A percentile compares a stretch with the other conserved stretches of the same genome.
Evolutionary conservation across 2,329 filamentous ascomycete species (phyloP).

Genomic region (Pseudopyrenochaeta lycopersici): DNA sequence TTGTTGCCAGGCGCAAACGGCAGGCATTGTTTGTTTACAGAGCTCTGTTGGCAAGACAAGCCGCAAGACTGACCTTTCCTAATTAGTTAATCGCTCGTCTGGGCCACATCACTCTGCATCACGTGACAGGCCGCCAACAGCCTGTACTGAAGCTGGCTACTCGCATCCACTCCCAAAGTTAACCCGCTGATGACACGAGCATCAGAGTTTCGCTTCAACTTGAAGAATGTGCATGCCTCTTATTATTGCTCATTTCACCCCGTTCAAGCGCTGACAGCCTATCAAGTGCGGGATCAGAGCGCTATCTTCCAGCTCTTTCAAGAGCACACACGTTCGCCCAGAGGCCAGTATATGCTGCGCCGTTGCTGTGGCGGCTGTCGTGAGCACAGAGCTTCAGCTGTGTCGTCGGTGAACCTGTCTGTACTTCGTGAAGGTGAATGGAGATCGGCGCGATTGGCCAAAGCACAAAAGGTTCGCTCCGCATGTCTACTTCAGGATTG

Average conservation of each 20-base stretch:
- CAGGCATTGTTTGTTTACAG: slow-evolving; percentile 22
- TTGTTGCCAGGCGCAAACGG: too few relatives aligned
- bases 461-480: slow-evolving; percentile 4
- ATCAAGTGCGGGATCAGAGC: slow-evolving; percentile 4
- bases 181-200: not conserved
- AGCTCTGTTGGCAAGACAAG: slow-evolving; percentile 8
- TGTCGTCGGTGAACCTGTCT: slow-evolving; percentile 2
- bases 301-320: slow-evolving; percentile 7
- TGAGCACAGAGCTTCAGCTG: slow-evolving; percentile 23
- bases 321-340: not conserved
- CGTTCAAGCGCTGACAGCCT: slow-evolving; percentile 6
- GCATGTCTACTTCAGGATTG: slow-evolving; percentile 5
- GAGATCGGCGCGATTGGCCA: slow-evolving; percentile 14
- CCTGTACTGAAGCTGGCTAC: not conserved
- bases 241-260: slow-evolving; percentile 1
- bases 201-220: slow-evolving; percentile 15
- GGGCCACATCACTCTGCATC: not conserved
- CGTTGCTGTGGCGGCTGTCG: slow-evolving; percentile 29
- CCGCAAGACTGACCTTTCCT: not conserved
- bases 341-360: slow-evolving; percentile 19
- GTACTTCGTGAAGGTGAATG: slow-evolving; percentile 10
- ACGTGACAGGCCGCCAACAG: not conserved
- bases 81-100: not conserved
- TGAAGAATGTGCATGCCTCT: not conserved
- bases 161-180: not conserved